Base-by-base conservation (phyloP, 768 basidiomycete genomes). In the Mycena amicta region DNA sequence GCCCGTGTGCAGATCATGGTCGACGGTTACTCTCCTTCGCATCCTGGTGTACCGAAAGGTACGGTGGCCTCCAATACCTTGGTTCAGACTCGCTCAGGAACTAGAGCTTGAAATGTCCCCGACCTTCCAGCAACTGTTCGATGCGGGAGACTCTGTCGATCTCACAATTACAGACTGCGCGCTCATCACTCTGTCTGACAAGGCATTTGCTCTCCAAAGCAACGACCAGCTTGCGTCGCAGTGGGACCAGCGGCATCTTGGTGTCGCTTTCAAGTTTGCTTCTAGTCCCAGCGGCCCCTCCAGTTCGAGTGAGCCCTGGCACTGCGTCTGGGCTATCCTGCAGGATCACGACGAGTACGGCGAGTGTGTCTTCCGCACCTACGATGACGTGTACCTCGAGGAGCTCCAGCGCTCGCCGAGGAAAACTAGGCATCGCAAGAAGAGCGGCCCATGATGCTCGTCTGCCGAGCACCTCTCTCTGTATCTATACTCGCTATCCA, bases 311-410 rank as follows among this genome's bases (percentile, higher is more conserved):
- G 28, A 30, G 56, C 66, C 22, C 11, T 88, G 86, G 86, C 83
- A 85, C 57, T 86, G 84, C 69, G 78, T 88, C 31, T 88, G 83
- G 84, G 85, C 84, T n/a, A 78, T 77, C 26, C 75, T 86, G 58
- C 74, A 78, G 23, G 85, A 87, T 60, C 74, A 79, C 57, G 79
- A 84, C 65, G 67, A 72, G 28, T 50, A 61, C 15, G 77, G 76
- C 29, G 68, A 56, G 29, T 83, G 81, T 63, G 66, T 79, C 28
- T 86, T 85, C 66, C 77, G 83, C 61, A 86, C 78, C 66, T 88
- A 83, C 68, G 78, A 81, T 57, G 85, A 86, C 61, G 82, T 86
- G 22, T 86, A 85, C 65, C 70, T 86, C 43, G 77, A 83, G 52
- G 70, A 68, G 52, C 69, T 82, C 41, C 75, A 77, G 31, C 75